Conservation (phyloP, 169 alveolate genomes). For the Plasmodium cynomolgi region DNA sequence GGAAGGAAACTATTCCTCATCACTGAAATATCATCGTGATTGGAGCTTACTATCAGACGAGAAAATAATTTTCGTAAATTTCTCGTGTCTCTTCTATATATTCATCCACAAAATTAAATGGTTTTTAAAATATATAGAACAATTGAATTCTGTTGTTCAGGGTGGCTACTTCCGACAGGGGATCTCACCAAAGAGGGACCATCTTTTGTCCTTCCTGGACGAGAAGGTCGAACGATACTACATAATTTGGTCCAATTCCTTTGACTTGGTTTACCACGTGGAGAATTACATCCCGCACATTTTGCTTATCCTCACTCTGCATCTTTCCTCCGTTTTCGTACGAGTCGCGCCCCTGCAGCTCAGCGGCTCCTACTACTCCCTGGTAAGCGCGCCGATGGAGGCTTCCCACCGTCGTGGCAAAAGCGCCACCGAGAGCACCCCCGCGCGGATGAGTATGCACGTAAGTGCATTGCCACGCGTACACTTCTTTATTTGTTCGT, state of each 20-base stretch:
- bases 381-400: not conserved
- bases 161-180: constrained; percentile 32
- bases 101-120: constrained; percentile 17
- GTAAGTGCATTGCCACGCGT: not conserved
- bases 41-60: not conserved
- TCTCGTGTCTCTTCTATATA: constrained; percentile 43
- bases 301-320: constrained; percentile 1
- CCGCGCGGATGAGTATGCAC: not conserved
- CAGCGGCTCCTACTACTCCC: not conserved
- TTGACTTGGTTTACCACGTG: constrained; percentile 54
- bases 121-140: constrained; percentile 53
- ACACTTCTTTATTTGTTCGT: not conserved
- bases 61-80: constrained; percentile 47
- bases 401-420: not conserved
- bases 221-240: constrained; percentile 63
- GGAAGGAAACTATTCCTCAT: not conserved
- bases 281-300: constrained; percentile 55
- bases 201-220: constrained; percentile 41
- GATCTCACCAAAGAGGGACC: constrained; percentile 18
- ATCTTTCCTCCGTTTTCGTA: constrained; percentile 21
- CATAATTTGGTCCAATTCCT: constrained; percentile 57
- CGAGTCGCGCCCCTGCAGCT: constrained; percentile 56
- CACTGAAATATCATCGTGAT: not conserved
- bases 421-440: not conserved
- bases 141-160: constrained; percentile 54